These are phyloP conservation scores for Clohesyomyces aquaticus DNA, from an alignment of 495 filamentous ascomycete species.

Conservation along the genomic window DNA sequence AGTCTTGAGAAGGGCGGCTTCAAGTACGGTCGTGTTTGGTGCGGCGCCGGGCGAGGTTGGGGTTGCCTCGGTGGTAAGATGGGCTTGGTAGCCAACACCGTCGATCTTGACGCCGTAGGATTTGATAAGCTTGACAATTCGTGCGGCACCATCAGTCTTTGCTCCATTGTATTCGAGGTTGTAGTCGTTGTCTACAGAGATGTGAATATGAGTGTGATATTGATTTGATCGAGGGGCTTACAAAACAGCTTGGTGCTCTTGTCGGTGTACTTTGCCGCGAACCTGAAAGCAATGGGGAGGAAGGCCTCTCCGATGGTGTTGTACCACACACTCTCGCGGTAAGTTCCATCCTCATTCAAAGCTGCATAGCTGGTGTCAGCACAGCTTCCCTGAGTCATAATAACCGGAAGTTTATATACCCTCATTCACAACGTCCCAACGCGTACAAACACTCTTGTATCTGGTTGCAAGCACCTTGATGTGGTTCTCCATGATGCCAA, in stretches of 20 bases:
- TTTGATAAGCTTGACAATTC: constrained; percentile 66
- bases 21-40: constrained; percentile 56
- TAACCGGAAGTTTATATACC: constrained; percentile 1
- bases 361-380: constrained; percentile 16
- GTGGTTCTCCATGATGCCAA: constrained; percentile 61
- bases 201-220: constrained; percentile 61
- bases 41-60: constrained; percentile 54
- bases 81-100: constrained; percentile 69
- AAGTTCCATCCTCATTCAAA: constrained; percentile 52
- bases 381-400: neutral
- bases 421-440: constrained; percentile 39
- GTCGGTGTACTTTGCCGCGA: too few species aligned
- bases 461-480: constrained; percentile 59
- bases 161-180: constrained; percentile 46
- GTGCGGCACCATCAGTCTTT: constrained; percentile 59
- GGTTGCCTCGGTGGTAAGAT: constrained; percentile 56
- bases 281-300: constrained; percentile 57
- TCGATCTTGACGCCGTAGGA: constrained; percentile 76
- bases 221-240: too few species aligned
- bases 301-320: constrained; percentile 49
- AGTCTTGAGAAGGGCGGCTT: constrained; percentile 7
- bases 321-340: constrained; percentile 51
- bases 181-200: constrained; percentile 67
- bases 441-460: constrained; percentile 58
- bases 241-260: too few species aligned